phyloP scores from a whole-genome alignment of 139 green algal genomes.

The Mychonastes homosphaera region DNA sequence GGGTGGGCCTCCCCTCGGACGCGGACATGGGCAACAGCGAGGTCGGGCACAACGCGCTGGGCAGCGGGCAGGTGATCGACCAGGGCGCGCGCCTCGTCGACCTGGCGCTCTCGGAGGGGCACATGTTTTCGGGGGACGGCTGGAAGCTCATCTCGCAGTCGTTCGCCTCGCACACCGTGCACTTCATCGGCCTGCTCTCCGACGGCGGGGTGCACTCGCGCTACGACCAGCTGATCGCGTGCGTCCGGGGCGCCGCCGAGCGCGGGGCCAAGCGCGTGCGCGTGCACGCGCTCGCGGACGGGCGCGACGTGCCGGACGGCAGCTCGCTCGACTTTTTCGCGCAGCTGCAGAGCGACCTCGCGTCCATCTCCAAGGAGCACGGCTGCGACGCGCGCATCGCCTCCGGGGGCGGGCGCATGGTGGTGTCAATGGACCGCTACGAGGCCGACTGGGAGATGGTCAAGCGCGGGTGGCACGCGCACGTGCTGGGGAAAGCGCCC shows the following conservation, averaged over 20 bases:
- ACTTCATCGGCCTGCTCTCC: conserved; percentile 91
- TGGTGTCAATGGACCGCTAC: conserved; percentile 94
- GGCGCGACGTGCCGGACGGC: conserved; percentile 86
- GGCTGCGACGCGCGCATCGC: conserved; percentile 77
- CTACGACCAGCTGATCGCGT: conserved; percentile 65
- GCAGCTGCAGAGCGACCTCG: conserved; percentile 62
- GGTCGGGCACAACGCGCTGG: conserved; percentile 93
- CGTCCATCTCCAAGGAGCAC: conserved; percentile 17
- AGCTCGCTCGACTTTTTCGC: conserved; percentile 58
- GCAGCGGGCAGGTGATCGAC: conserved; percentile 82
- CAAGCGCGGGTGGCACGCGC: conserved; percentile 80
- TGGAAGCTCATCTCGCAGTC: conserved; percentile 72
- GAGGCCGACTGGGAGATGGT: conserved; percentile 96
- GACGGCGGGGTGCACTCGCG: conserved; percentile 90
- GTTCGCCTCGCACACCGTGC: conserved; percentile 75
- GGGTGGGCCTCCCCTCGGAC: conserved; percentile 83
- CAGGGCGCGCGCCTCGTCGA: conserved; percentile 89
- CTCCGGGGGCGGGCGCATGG: conserved; percentile 87
- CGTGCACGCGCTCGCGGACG: conserved; percentile 87
- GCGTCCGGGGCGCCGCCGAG: conserved; percentile 53
- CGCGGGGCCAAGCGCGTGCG: conserved; percentile 78
- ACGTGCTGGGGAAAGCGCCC: conserved; percentile 78
- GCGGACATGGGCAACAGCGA: conserved; percentile 90
- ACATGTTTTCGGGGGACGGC: conserved; percentile 66
- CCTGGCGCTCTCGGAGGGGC: conserved; percentile 66